A percentile compares a stretch with the other conserved stretches of the same genome.
phyloP scores from a whole-genome alignment of 805 yeast species.

The Ogataea ramenticola region DNA sequence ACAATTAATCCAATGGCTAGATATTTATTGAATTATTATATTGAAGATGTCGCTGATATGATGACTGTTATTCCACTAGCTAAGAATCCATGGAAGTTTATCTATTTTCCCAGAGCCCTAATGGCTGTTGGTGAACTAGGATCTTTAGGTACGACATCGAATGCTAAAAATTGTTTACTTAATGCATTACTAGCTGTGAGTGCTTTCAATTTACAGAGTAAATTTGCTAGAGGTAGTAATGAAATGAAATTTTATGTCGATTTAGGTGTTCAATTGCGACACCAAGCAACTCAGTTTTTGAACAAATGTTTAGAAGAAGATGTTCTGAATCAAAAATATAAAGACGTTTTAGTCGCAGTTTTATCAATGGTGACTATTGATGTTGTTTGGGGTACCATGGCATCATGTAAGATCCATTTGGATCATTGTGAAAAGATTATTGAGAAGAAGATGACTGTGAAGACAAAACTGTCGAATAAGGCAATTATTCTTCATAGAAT shows the following conservation, averaged over 20 bases:
- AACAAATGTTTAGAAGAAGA: slow-evolving; percentile 48
- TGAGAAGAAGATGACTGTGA: slow-evolving; percentile 55
- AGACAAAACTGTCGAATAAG: slow-evolving; percentile 64
- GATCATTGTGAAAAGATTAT: slow-evolving; percentile 73
- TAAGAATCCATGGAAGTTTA: slow-evolving; percentile 81
- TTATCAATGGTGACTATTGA: slow-evolving; percentile 84
- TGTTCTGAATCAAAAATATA: slow-evolving; percentile 58
- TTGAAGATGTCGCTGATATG: slow-evolving; percentile 68
- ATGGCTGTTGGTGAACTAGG: slow-evolving; percentile 77
- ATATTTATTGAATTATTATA: slow-evolving; percentile 64
- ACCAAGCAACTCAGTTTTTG: slow-evolving; percentile 66
- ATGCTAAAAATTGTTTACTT: slow-evolving; percentile 68
- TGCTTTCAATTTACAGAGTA: slow-evolving; percentile 73
- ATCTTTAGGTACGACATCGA: slow-evolving; percentile 65
- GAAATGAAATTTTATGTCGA: slow-evolving; percentile 65
- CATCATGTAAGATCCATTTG: slow-evolving; percentile 70
- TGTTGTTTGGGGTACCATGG: slow-evolving; percentile 87
- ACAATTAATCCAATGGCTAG: slow-evolving; percentile 65
- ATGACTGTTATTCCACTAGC: slow-evolving; percentile 60
- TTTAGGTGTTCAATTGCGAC: slow-evolving; percentile 65
- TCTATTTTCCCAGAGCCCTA: slow-evolving; percentile 79
- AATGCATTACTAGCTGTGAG: slow-evolving; percentile 77
- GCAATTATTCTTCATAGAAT: slow-evolving; percentile 74
- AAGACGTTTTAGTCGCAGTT: slow-evolving; percentile 76
- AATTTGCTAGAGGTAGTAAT: slow-evolving; percentile 57